Base-by-base conservation (phyloP, 352 stramenopile species). In the Phytophthora hibernalis region DNA sequence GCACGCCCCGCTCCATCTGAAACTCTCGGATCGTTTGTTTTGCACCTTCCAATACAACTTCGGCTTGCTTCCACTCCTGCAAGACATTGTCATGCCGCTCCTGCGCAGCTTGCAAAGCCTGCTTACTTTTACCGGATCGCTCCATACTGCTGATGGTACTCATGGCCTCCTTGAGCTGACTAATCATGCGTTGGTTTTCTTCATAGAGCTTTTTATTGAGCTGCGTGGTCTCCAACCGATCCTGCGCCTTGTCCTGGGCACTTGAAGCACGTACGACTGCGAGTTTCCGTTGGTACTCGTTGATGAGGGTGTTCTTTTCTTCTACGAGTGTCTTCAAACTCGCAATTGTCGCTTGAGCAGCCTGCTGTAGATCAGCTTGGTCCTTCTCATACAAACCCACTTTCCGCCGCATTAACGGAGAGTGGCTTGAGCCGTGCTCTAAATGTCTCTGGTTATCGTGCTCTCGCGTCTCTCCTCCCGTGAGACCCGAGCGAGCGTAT, bases 311-410 rank as follows among this genome's bases (percentile, higher is more conserved):
- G 53, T 94, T 96, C 55, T 96, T 96, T 55, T 93, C 87, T 21
- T 82, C 70, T 26, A 94, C 73, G 21, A 94, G 75, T 28, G 82
- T 77, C 60, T 93, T 96, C n/a, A 96, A 65, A 61, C 84, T 94
- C 5, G 87, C 81, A 26, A 96, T 90, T 24, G 85, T 92, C 43
- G 72, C 85, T 53, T 94, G 84, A 9, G 84, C 87, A 13, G 87
- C 85, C 64, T 90, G 79, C 53, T 95, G 87, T 18, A 93, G 52
- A 20, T 87, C 69, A 1, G 77, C 61, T 38, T 95, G 87, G 54
- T 93, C 87, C 51, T 91, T 81, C 62, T 93, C 85, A 54, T 93
- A 95, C 31, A 91, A 45, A 13, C 85, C 83, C 0, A 91, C 77
- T 47, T 90, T 91, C 59, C 78, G 76, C 6, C 71, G 70, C 81